These are phyloP conservation scores for Uromyces viciae-fabae DNA, from an alignment of 1,284 basidiomycete species.

Conservation along the genomic window DNA sequence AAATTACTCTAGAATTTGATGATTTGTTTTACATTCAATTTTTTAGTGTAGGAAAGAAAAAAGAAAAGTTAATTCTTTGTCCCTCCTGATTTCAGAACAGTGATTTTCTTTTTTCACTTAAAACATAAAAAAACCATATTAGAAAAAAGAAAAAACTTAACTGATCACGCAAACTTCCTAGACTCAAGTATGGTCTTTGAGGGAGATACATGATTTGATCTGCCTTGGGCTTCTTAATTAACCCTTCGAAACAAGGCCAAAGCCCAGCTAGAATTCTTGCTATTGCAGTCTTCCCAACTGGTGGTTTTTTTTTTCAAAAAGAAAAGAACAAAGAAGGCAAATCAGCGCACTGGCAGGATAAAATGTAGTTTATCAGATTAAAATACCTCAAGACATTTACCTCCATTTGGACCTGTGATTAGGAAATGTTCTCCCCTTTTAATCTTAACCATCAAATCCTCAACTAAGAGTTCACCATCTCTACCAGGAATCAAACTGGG, in stretches of 20 bases:
- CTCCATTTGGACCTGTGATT: slow-evolving; percentile 73
- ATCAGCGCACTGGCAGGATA: no score
- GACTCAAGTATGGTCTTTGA: slow-evolving; percentile 84
- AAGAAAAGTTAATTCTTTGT: not conserved
- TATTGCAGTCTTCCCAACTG: slow-evolving; percentile 82
- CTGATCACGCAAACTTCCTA: slow-evolving; percentile 82
- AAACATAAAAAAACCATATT: slow-evolving; percentile 29
- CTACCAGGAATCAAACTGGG: slow-evolving; percentile 62
- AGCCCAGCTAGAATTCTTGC: slow-evolving; percentile 84
- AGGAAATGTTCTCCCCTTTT: slow-evolving; percentile 79
- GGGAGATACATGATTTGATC: slow-evolving; percentile 78
- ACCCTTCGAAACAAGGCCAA: slow-evolving; percentile 64
- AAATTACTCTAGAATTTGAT: slow-evolving; percentile 68
- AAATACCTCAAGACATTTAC: no score
- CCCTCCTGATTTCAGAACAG: no score
- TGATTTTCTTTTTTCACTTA: not conserved
- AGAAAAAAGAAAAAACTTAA: slow-evolving; percentile 55
- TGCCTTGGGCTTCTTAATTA: slow-evolving; percentile 57
- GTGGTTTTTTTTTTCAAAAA: not conserved
- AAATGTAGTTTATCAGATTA: no score
- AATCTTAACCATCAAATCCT: slow-evolving; percentile 68
- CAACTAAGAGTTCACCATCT: slow-evolving; percentile 66
- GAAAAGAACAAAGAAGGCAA: not conserved
- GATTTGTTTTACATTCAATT: no score
- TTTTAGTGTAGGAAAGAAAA: not conserved